Base-by-base conservation (phyloP, 2,329 filamentous ascomycete species). In the Phyllosticta capitalensis region DNA sequence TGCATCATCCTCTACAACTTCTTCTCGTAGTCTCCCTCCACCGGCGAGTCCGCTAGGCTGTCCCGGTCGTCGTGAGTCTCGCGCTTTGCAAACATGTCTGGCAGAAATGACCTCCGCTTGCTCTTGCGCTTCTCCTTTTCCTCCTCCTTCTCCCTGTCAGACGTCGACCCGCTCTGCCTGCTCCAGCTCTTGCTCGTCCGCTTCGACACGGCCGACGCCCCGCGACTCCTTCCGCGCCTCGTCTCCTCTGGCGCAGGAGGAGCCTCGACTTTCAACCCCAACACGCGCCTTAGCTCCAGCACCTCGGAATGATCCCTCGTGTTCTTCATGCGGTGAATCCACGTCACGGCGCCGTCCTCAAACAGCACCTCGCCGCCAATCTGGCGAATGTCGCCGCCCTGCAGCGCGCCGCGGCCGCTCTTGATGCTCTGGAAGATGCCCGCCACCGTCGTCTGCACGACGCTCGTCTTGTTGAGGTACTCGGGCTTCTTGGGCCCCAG, bases 351-450 rank as follows among this genome's bases (percentile, higher is more conserved):
- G 73, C 88, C 87, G 67, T 82, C 77, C 67, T 89, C 85, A 64
- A 90, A 90, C n/a, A 92, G 70, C 63, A 91, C 89, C 74, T 92
- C 89, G 10, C 88, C 89, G 22, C 89, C 88, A 2, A 89, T 84
- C 73, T 90, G 86, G 56, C 80, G 77, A 67, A 81, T 78, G 67
- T 89, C 81, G 2, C 88, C 88, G 20, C 81, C 83, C 69, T 84
- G 85, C 61, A 82, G 74, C 5, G 80, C 83, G 54, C 87, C 85
- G 7, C 69, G 75, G 17, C 79, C 78, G 1, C 86, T 72, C 61
- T 84, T 81, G 30, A 92, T 68, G 0, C 77, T 82, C 70, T 89
- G 86, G 5, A 79, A 69, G 56, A 87, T 77, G 56, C 81, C 81
- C 60, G 78, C 77, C 5, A 82, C 66, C 56, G 83, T 72, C 3